Evolutionary conservation across 1,284 basidiomycete species (phyloP), one percentile per base, ranked within the genome.

Genomic region (Cutaneotrichosporon spelunceum): DNA sequence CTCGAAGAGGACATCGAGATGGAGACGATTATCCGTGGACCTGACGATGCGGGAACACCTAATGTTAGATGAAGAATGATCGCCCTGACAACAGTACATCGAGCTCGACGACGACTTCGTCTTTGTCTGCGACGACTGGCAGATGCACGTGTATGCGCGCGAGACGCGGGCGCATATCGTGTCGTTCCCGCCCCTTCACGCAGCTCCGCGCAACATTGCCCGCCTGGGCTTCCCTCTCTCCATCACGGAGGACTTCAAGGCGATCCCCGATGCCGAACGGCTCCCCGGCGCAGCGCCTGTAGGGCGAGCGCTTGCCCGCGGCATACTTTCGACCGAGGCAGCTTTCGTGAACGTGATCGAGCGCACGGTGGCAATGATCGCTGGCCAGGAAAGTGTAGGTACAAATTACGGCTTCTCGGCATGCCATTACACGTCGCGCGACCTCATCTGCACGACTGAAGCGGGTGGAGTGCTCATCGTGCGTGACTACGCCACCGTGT

Each of bases 41-140:
- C 24, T 2, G 56, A 57, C 16, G 67, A 72, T 24, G 57, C 36
- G 30, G 60, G 60, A 5, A 26, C 56, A 9, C 63, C 66, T 0
- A 68, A 68, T 42, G 71, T 71, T 34, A 64, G 73, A n/a, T 61
- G 11, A 8, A 16, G 6, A 7, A 8, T 24, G 36, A 4, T 14
- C 1, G 7, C 13, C 39, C 63, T 70, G 53, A 65, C 61, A 10
- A 16, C 62, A 77, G 75, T 78, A 78, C 58, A 69, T 78, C 49
- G 77, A 78, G 53, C 69, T 78, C 44, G 77, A 78, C 62, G 75
- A 78, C 55, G 66, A 75, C 19, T 71, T 62, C 60, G 62, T 77
- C 30, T 78, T 76, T 57, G 33, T 77, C 52, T 77, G 76, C 57
- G 59, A 62, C 16, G 36, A 48, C 14, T 14, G 33, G 6, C 63